These are phyloP conservation scores for Eutrema salsugineum DNA, from an alignment of 441 rosid species.

Conservation along the genomic window DNA sequence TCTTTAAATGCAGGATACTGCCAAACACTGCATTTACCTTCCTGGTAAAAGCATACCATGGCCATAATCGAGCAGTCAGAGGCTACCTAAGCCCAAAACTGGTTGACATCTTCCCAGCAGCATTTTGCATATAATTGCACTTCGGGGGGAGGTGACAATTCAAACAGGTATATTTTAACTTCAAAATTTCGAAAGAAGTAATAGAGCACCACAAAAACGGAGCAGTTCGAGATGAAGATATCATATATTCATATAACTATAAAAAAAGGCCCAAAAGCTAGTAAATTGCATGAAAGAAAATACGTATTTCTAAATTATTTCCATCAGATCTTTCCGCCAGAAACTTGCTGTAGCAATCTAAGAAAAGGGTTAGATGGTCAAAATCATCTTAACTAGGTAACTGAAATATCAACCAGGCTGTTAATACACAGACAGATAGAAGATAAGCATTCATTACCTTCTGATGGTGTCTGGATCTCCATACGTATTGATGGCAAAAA, in stretches of 20 bases:
- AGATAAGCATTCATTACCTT: conserved; percentile 59
- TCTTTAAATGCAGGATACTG: conserved; percentile 53
- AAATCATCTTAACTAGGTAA: conserved; percentile 36
- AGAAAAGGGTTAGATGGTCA: conserved; percentile 61
- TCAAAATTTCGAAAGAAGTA: conserved; percentile 10
- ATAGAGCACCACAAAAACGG: conserved; percentile 28
- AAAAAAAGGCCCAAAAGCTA: conserved; percentile 37
- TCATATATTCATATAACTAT: conserved; percentile 34
- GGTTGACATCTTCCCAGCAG: conserved; percentile 94
- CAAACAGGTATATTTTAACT: conserved; percentile 43
- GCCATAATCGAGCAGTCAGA: conserved; percentile 79
- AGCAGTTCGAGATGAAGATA: conserved; percentile 33
- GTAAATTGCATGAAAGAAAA: conserved; percentile 35
- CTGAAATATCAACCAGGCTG: conserved; percentile 27
- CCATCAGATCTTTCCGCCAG: conserved; percentile 67
- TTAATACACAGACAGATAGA: conserved; percentile 32
- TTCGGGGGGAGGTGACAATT: conserved; percentile 56
- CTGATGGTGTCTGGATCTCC: conserved; percentile 94
- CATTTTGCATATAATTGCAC: conserved; percentile 83
- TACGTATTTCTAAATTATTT: conserved; percentile 43
- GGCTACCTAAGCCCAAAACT: conserved; percentile 89
- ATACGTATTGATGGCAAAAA: conserved; percentile 81
- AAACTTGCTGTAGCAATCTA: conserved; percentile 65
- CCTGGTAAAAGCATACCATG: conserved; percentile 81
- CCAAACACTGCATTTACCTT: conserved; percentile 95